Percentiles rank a stretch among this genome's conserved stretches.
Conservation (phyloP, 2,329 filamentous ascomycete genomes). For the Diaporthe sp. region DNA sequence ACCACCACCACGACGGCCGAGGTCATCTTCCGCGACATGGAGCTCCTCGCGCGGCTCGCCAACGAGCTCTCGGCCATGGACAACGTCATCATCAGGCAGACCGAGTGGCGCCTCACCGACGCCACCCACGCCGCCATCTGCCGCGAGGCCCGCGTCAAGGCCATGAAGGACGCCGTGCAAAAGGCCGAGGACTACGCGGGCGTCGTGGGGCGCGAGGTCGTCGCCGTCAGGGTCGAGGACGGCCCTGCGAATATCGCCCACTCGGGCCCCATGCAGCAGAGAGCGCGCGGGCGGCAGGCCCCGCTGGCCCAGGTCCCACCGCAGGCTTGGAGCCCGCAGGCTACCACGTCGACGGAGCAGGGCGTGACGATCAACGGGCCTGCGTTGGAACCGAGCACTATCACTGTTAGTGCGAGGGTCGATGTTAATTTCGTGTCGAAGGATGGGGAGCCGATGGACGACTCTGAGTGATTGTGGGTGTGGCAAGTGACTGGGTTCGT, state of each 20-base stretch:
- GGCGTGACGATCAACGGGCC: slow-evolving; percentile 26
- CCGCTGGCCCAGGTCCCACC: neutral
- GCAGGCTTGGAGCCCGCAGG: neutral
- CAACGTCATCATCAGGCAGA: slow-evolving; percentile 34
- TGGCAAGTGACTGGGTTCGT: no score
- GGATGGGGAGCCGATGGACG: slow-evolving; percentile 12
- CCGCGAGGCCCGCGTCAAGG: slow-evolving; percentile 37
- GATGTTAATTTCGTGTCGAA: slow-evolving; percentile 36
- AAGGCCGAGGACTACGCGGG: slow-evolving; percentile 38
- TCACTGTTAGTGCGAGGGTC: slow-evolving; percentile 35
- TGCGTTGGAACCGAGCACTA: slow-evolving; percentile 35
- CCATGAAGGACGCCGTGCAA: slow-evolving; percentile 38
- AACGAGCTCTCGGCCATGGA: slow-evolving; percentile 36
- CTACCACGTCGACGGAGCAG: neutral
- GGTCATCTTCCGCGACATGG: slow-evolving; percentile 37
- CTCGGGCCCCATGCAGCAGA: neutral
- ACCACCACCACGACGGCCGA: slow-evolving; percentile 31
- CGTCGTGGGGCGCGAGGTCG: slow-evolving; percentile 35
- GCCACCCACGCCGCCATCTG: slow-evolving; percentile 32
- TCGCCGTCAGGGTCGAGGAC: slow-evolving; percentile 37
- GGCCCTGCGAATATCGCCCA: slow-evolving; percentile 15
- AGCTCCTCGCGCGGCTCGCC: slow-evolving; percentile 32
- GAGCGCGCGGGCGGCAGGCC: neutral
- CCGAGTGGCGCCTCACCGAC: slow-evolving; percentile 37
- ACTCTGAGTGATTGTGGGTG: neutral